Percentiles rank a stretch among this genome's conserved stretches.
phyloP scores from a whole-genome alignment of 345 rosid species.

The Alliaria petiolata region DNA sequence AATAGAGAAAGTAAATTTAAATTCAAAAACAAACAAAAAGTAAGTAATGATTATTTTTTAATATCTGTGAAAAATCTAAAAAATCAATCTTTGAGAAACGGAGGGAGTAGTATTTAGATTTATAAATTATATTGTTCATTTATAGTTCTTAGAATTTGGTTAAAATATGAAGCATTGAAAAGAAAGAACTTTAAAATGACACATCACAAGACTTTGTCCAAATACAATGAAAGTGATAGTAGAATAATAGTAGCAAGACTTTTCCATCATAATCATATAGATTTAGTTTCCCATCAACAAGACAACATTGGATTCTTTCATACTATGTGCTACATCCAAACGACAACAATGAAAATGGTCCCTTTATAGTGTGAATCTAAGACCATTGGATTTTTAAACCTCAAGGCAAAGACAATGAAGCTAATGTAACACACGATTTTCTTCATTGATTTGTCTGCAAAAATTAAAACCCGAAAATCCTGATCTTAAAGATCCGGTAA shows the following conservation, averaged over 20 bases:
- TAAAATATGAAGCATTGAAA: not conserved
- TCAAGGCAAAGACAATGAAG: not conserved
- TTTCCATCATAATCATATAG: not conserved
- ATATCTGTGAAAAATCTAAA: no score
- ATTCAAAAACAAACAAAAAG: no score
- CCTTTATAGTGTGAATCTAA: constrained; percentile 15
- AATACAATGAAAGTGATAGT: constrained; percentile 27
- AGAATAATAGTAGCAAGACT: constrained; percentile 22
- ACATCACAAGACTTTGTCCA: constrained; percentile 10
- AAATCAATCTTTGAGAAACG: no score
- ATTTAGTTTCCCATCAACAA: constrained; percentile 26
- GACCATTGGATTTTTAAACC: constrained; percentile 4
- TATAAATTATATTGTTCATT: not conserved
- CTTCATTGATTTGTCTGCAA: constrained; percentile 10
- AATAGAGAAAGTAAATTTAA: no score
- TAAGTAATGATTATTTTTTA: no score
- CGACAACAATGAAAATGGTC: constrained; percentile 15
- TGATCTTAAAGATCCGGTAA: no score
- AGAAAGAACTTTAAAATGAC: not conserved
- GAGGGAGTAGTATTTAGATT: not conserved
- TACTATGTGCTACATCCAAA: constrained; percentile 22
- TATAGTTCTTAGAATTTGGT: constrained; percentile 1
- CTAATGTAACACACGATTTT: not conserved
- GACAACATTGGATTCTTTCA: constrained; percentile 35
- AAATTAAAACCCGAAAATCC: not conserved